Conservation (phyloP, 257 asterid genomes). For the Mentha longifolia region DNA sequence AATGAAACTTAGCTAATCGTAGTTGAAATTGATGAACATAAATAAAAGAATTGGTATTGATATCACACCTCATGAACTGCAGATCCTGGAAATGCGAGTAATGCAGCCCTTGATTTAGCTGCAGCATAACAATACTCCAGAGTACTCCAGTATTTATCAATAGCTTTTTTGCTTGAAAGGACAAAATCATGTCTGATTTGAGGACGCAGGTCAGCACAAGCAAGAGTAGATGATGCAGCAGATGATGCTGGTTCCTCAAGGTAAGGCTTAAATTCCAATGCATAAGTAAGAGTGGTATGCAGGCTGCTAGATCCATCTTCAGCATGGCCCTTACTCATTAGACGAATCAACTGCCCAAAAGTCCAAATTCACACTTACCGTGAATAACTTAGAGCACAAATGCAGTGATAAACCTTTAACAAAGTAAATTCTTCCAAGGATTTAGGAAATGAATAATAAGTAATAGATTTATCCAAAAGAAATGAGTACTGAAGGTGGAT, state of each 20-base stretch:
- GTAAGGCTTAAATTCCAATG: conserved; percentile 91
- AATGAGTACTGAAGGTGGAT: conserved; percentile 13
- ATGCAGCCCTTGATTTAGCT: conserved; percentile 76
- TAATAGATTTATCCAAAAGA: conserved; percentile 11
- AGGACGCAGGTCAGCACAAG: conserved; percentile 85
- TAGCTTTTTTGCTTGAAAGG: conserved; percentile 77
- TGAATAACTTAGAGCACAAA: conserved; percentile 31
- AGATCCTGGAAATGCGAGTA: conserved; percentile 95
- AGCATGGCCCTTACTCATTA: conserved; percentile 58
- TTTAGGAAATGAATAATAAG: conserved; percentile 5
- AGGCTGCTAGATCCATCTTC: conserved; percentile 58
- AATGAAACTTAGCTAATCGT: conserved; percentile 21
- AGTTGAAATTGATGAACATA: conserved; percentile 10
- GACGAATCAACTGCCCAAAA: conserved; percentile 82
- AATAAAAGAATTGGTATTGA: conserved; percentile 7
- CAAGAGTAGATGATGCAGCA: conserved; percentile 49
- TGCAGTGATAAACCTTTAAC: conserved; percentile 28
- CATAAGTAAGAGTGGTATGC: conserved; percentile 69
- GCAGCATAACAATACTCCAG: conserved; percentile 90
- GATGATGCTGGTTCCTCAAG: conserved; percentile 85
- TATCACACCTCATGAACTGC: conserved; percentile 78
- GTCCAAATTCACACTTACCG: conserved; percentile 34
- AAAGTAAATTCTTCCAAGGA: conserved; percentile 23
- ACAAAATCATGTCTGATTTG: conserved; percentile 91
- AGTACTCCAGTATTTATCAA: conserved; percentile 91